Conservation (phyloP, 2,329 filamentous ascomycete species). For the Aspergillus pseudoglaucus region DNA sequence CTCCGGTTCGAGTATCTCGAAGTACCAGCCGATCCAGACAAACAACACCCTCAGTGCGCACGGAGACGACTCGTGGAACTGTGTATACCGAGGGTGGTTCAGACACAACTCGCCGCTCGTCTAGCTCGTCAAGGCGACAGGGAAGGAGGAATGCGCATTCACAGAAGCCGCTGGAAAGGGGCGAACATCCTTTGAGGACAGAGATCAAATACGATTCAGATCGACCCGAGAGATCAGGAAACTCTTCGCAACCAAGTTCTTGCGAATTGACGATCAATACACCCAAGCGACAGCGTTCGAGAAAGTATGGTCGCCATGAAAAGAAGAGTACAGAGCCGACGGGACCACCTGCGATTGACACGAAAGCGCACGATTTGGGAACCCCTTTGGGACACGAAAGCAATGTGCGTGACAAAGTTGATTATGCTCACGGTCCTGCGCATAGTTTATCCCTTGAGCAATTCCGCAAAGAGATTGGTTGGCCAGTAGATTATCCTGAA, state of each 20-base stretch:
- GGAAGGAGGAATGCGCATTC: background rate
- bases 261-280: background rate
- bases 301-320: background rate
- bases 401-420: constrained; percentile 28
- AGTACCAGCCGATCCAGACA: background rate
- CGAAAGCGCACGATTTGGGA: constrained; percentile 15
- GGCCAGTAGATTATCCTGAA: constrained; percentile 33
- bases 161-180: background rate
- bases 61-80: background rate
- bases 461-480: constrained; percentile 46
- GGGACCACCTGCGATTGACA: background rate
- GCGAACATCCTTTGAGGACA: background rate
- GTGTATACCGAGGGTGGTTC: background rate
- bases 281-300: background rate
- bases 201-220: background rate
- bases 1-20: background rate
- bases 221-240: background rate
- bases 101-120: background rate
- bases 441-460: constrained; percentile 39
- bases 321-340: background rate
- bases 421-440: constrained; percentile 20
- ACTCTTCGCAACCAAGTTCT: background rate
- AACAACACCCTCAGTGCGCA: background rate
- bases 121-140: background rate
- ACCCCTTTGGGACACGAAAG: constrained; percentile 20